phyloP scores from a whole-genome alignment of 495 filamentous ascomycete genomes.

The Penicillium antarcticum region DNA sequence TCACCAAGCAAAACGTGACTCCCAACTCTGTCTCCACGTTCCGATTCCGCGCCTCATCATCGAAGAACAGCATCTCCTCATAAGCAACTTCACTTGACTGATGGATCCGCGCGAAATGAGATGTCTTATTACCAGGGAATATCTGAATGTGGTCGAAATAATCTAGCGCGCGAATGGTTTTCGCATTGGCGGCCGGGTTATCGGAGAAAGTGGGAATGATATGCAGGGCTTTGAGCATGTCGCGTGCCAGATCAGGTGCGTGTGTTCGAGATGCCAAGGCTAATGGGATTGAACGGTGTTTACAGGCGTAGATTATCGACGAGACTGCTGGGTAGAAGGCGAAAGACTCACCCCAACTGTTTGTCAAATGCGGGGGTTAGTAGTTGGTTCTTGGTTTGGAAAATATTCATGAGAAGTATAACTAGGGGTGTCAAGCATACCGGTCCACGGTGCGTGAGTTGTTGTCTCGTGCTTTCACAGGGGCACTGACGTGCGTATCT shows the following conservation, averaged over 20 bases:
- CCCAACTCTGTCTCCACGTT: constrained; percentile 80
- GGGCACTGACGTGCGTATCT: constrained; percentile 84
- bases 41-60: constrained; percentile 83
- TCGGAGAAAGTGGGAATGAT: constrained; percentile 52
- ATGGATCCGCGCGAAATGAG: constrained; percentile 73
- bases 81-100: constrained; percentile 61
- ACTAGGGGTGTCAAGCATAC: constrained; percentile 20
- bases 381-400: neutral
- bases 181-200: constrained; percentile 34
- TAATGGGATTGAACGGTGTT: constrained; percentile 55
- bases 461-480: constrained; percentile 62
- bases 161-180: constrained; percentile 56
- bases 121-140: constrained; percentile 80
- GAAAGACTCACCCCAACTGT: constrained; percentile 70
- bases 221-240: constrained; percentile 74
- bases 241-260: constrained; percentile 73
- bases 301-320: constrained; percentile 62
- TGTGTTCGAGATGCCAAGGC: constrained; percentile 81
- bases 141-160: constrained; percentile 86
- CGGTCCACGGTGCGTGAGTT: constrained; percentile 52
- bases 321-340: constrained; percentile 80
- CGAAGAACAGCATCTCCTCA: constrained; percentile 93
- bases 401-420: neutral
- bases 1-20: constrained; percentile 77
- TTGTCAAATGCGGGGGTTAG: constrained; percentile 4